Conservation (phyloP, 176 grass and related monocot species). For the Ensete glaucum region DNA sequence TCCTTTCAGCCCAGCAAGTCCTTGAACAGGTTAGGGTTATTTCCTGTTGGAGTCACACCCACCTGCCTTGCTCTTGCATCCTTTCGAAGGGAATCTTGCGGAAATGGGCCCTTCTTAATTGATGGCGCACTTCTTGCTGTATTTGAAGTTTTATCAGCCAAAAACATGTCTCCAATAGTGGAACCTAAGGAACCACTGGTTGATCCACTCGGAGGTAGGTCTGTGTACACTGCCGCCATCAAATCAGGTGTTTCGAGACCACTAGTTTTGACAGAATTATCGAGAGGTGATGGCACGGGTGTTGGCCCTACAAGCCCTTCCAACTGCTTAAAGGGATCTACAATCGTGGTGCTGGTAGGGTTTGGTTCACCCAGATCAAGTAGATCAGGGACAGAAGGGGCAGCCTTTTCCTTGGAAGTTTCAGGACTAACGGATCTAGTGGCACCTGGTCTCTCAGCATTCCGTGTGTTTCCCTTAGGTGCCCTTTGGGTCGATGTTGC, state of each 20-base stretch:
- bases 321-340: slow-evolving; percentile 79
- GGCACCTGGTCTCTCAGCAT: slow-evolving; percentile 31
- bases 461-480: slow-evolving; percentile 36
- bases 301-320: slow-evolving; percentile 64
- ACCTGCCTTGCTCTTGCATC: slow-evolving; percentile 65
- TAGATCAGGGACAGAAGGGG: slow-evolving; percentile 60
- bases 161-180: slow-evolving; percentile 15
- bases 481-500: slow-evolving; percentile 32
- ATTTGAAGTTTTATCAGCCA: slow-evolving; percentile 3
- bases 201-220: slow-evolving; percentile 22
- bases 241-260: slow-evolving; percentile 46
- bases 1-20: slow-evolving; percentile 63
- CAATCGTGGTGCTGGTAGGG: slow-evolving; percentile 23
- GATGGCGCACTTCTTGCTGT: slow-evolving; percentile 23
- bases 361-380: slow-evolving; percentile 69
- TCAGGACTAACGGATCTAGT: slow-evolving; percentile 22
- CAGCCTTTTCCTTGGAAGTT: slow-evolving; percentile 36
- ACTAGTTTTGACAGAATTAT: slow-evolving; percentile 24
- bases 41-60: slow-evolving; percentile 68
- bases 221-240: slow-evolving; percentile 54
- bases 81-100: slow-evolving; percentile 64
- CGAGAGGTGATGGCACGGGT: slow-evolving; percentile 21
- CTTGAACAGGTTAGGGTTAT: slow-evolving; percentile 93
- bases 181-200: slow-evolving; percentile 19
- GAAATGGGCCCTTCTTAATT: slow-evolving; percentile 59